phyloP scores from a whole-genome alignment of 2,329 filamentous ascomycete species.

The Ceratocystis eucalypticola region DNA sequence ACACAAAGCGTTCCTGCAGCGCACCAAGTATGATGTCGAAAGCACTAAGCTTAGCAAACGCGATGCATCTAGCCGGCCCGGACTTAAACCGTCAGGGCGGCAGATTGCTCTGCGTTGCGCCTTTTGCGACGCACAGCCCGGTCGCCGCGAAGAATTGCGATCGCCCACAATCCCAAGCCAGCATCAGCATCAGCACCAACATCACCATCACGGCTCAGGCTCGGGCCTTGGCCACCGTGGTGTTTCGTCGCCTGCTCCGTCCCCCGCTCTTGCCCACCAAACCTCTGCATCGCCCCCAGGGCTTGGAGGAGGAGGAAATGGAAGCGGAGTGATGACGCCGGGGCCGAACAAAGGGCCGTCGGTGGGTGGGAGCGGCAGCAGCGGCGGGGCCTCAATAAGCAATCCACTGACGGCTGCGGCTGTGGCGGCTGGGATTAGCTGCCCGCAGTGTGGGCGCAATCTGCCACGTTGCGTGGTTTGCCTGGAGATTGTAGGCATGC shows the following conservation, averaged over 20 bases:
- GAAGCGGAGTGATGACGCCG: background rate
- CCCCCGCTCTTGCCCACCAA: background rate
- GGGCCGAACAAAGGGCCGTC: background rate
- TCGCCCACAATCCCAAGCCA: conserved; percentile 26
- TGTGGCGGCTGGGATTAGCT: conserved; percentile 48
- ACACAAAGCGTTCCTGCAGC: conserved; percentile 59
- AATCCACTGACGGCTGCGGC: conserved; percentile 46
- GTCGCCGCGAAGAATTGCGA: conserved; percentile 21
- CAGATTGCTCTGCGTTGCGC: conserved; percentile 65
- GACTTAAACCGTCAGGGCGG: conserved; percentile 49
- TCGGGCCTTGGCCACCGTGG: background rate
- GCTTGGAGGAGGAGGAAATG: background rate
- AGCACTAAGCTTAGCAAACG: conserved; percentile 57
- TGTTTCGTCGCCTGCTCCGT: background rate
- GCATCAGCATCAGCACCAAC: conserved; percentile 16
- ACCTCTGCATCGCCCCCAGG: conserved; percentile 9
- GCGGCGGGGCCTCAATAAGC: conserved; percentile 21
- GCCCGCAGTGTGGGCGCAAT: conserved; percentile 52
- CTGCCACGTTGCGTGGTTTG: conserved; percentile 55
- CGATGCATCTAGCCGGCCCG: conserved; percentile 40
- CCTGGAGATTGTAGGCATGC: conserved; percentile 51
- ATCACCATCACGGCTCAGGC: conserved; percentile 12
- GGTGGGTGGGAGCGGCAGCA: conserved; percentile 20
- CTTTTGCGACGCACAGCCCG: conserved; percentile 55
- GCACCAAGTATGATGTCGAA: conserved; percentile 65